phyloP scores from a whole-genome alignment of 129 eudicot genomes.

The Helichrysum umbraculigerum region DNA sequence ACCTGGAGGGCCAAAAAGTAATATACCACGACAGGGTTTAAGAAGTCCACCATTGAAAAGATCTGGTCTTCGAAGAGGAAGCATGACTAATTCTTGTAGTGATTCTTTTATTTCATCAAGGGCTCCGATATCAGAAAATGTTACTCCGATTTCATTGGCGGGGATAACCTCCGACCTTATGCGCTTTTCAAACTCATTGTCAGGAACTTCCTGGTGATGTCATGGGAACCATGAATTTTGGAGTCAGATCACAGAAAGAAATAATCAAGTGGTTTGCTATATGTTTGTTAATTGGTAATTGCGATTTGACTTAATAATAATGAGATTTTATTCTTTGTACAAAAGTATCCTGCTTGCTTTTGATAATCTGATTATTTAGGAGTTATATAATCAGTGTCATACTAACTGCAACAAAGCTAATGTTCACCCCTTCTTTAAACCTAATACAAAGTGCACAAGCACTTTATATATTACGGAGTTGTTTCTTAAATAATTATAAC shows the following conservation, averaged over 20 bases:
- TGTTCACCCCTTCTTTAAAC: background rate
- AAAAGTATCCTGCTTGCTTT: background rate
- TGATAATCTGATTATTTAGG: background rate
- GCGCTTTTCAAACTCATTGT: constrained; percentile 93
- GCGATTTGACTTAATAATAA: background rate
- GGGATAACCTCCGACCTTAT: constrained; percentile 96
- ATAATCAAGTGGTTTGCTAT: background rate
- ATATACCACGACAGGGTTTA: constrained; percentile 89
- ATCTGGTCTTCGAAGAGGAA: constrained; percentile 90
- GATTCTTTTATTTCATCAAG: constrained; percentile 83
- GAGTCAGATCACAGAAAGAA: background rate
- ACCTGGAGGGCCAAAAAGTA: constrained; percentile 90
- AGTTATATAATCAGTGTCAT: no score
- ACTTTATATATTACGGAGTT: background rate
- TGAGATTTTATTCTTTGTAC: background rate
- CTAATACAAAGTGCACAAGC: background rate
- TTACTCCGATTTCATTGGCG: constrained; percentile 75
- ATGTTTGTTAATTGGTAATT: background rate
- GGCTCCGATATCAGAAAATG: constrained; percentile 84
- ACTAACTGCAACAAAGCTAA: no score
- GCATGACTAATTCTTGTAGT: constrained; percentile 92
- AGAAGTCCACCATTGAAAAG: constrained; percentile 93
- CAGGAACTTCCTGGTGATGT: constrained; percentile 75
- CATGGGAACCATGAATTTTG: background rate
- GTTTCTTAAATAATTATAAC: background rate